Evolutionary conservation across 2,329 filamentous ascomycete species (phyloP).

Genomic region (Sclerotinia trifoliorum): DNA sequence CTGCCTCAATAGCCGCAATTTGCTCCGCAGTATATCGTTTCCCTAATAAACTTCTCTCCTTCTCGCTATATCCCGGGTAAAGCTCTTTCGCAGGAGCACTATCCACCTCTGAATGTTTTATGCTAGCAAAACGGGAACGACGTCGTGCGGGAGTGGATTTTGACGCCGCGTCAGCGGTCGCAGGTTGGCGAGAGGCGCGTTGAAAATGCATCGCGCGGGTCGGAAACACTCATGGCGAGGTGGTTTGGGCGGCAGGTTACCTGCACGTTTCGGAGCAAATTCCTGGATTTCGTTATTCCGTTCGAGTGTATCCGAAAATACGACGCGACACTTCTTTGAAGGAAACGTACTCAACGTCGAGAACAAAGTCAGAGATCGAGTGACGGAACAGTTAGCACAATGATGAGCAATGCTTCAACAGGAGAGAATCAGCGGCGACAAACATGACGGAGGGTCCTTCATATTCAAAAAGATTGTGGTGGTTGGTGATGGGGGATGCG

Average conservation of each 20-base stretch:
- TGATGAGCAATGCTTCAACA: constrained; percentile 68
- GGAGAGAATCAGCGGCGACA: constrained; percentile 75
- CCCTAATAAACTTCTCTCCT: constrained; percentile 61
- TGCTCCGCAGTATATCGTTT: constrained; percentile 77
- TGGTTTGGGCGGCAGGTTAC: constrained; percentile 23
- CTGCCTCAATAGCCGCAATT: constrained; percentile 76
- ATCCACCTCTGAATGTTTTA: constrained; percentile 41
- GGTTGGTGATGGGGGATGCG: constrained; percentile 95
- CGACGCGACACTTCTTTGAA: constrained; percentile 34
- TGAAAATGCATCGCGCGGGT: constrained; percentile 51
- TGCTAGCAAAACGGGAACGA: constrained; percentile 43
- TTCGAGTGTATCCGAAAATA: constrained; percentile 37
- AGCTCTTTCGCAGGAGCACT: constrained; percentile 42
- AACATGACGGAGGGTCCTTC: constrained; percentile 86
- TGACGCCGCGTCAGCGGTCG: constrained; percentile 46
- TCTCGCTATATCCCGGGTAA: constrained; percentile 64
- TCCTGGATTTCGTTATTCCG: constrained; percentile 12
- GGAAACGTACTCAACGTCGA: constrained; percentile 36
- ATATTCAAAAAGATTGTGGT: constrained; percentile 99
- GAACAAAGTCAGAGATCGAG: constrained; percentile 58
- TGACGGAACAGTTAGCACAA: constrained; percentile 87
- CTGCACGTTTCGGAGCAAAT: constrained; percentile 33
- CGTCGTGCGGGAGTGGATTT: constrained; percentile 44
- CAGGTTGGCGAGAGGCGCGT: constrained; percentile 43
- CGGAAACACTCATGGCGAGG: constrained; percentile 48